Evolutionary conservation across 768 basidiomycete species (phyloP).

Genomic region (Phanerochaete sordida): DNA sequence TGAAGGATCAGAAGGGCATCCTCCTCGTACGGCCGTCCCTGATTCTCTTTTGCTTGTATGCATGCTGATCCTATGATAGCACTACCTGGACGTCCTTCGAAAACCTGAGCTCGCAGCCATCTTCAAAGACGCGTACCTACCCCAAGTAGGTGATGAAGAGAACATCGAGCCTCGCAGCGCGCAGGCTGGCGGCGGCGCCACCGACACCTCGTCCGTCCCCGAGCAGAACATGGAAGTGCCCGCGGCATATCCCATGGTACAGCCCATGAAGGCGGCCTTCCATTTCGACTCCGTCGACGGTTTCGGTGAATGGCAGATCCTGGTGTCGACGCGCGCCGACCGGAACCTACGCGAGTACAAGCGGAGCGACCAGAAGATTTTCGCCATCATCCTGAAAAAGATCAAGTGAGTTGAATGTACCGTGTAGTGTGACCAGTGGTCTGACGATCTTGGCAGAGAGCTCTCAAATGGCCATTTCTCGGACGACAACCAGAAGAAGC

Average conservation of each 20-base stretch:
- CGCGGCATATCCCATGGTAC: slow-evolving; percentile 42
- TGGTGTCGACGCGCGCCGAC: slow-evolving; percentile 50
- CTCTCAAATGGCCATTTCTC: slow-evolving; percentile 71
- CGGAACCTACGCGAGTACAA: slow-evolving; percentile 45
- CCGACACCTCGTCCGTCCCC: not conserved
- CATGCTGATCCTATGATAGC: not conserved
- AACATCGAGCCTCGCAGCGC: not conserved
- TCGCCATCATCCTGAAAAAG: slow-evolving; percentile 60
- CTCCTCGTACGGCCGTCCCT: not conserved
- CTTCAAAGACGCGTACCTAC: slow-evolving; percentile 14
- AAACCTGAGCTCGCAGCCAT: slow-evolving; percentile 1
- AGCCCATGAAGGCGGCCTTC: slow-evolving; percentile 57
- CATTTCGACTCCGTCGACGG: slow-evolving; percentile 56
- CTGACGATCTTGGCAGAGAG: slow-evolving; percentile 42
- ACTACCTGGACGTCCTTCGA: slow-evolving; percentile 10
- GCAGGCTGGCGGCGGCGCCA: not conserved
- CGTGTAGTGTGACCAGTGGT: not conserved
- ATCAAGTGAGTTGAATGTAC: slow-evolving; percentile 41
- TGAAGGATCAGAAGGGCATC: slow-evolving; percentile 21
- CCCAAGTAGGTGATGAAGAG: not conserved
- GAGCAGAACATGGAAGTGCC: slow-evolving; percentile 14
- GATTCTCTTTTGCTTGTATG: not conserved
- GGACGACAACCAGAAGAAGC: slow-evolving; percentile 59
- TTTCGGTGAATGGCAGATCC: slow-evolving; percentile 63
- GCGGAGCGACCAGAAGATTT: slow-evolving; percentile 41